These are phyloP conservation scores for Sonneratia caseolaris DNA, from an alignment of 345 rosid species.

Conservation along the genomic window DNA sequence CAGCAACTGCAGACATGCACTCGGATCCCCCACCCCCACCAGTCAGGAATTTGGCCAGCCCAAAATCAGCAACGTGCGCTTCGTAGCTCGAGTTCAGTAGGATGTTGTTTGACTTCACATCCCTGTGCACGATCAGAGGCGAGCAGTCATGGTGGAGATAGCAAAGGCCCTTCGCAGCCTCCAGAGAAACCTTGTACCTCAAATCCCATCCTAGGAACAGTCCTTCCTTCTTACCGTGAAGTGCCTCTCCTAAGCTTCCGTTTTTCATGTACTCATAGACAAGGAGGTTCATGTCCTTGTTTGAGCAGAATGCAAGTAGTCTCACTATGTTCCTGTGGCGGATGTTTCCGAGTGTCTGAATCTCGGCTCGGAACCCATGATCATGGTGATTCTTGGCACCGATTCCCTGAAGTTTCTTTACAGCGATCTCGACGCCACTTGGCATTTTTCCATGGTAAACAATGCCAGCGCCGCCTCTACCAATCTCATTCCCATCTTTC, in stretches of 20 bases:
- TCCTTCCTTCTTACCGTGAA: constrained; percentile 51
- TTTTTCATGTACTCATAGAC: constrained; percentile 63
- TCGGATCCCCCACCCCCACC: constrained; percentile 41
- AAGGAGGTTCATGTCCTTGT: constrained; percentile 47
- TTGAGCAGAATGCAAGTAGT: constrained; percentile 54
- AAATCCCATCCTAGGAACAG: constrained; percentile 39
- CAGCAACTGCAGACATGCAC: constrained; percentile 71
- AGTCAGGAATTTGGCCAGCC: constrained; percentile 53
- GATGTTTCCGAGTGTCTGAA: constrained; percentile 57
- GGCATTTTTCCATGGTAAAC: constrained; percentile 56
- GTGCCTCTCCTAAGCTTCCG: constrained; percentile 58
- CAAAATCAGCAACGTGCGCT: constrained; percentile 72
- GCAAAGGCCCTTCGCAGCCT: constrained; percentile 68
- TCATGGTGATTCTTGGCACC: constrained; percentile 36
- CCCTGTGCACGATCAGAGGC: constrained; percentile 55
- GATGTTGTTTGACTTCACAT: constrained; percentile 69
- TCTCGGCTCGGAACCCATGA: constrained; percentile 51
- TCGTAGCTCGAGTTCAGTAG: constrained; percentile 51
- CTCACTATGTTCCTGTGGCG: constrained; percentile 67
- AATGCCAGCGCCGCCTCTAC: constrained; percentile 66
- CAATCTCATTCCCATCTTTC: constrained; percentile 55
- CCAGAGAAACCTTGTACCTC: constrained; percentile 53
- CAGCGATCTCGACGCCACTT: constrained; percentile 49
- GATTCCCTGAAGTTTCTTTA: constrained; percentile 46
- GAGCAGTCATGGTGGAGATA: constrained; percentile 73